Evolutionary conservation across 768 basidiomycete genomes (phyloP).

Genomic region (Leccinum aurantiacum): DNA sequence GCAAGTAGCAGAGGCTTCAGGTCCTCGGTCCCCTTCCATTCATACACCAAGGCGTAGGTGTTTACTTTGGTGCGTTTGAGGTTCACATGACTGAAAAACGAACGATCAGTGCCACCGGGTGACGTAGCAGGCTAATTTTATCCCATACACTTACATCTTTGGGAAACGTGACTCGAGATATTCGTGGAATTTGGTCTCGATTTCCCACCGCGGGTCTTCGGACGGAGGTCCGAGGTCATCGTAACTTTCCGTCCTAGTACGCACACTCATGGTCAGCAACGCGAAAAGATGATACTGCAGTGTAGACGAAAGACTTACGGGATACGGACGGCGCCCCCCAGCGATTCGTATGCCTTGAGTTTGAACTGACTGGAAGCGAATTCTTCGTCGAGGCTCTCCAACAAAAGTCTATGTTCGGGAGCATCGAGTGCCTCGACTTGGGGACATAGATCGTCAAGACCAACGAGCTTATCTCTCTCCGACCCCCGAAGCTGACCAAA

Average conservation of each 20-base stretch:
- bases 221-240: constrained; percentile 50
- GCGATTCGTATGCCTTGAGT: constrained; percentile 31
- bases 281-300: too few species aligned
- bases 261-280: neutral
- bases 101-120: neutral
- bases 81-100: neutral
- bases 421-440: constrained; percentile 24
- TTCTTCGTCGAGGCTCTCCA: constrained; percentile 25
- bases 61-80: too few species aligned
- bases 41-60: too few species aligned
- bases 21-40: too few species aligned
- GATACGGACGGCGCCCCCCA: constrained; percentile 38
- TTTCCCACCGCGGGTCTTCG: constrained; percentile 45
- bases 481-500: neutral
- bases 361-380: constrained; percentile 29
- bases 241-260: constrained; percentile 51
- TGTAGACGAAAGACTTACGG: constrained; percentile 19
- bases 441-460: constrained; percentile 25
- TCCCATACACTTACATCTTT: constrained; percentile 44
- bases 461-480: neutral
- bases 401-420: constrained; percentile 16
- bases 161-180: constrained; percentile 51
- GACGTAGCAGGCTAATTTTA: neutral
- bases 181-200: constrained; percentile 25
- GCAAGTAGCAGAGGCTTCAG: too few species aligned